Evolutionary conservation across 495 filamentous ascomycete genomes (phyloP).

Genomic region (Penicillium longicatenatum): DNA sequence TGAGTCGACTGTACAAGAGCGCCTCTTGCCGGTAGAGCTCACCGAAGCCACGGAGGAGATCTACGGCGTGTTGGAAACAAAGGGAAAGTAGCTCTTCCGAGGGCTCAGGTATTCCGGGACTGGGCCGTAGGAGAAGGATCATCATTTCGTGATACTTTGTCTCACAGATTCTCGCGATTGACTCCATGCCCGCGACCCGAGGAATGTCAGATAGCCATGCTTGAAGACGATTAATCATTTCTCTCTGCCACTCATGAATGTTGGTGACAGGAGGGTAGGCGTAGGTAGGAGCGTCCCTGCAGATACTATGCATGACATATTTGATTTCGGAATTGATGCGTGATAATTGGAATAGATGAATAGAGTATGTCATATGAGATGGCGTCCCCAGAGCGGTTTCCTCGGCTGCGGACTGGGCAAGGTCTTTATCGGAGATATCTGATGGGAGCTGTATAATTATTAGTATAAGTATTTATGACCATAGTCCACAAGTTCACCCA

Average conservation of each 20-base stretch:
- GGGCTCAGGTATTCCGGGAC: conserved; percentile 44
- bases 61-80: conserved; percentile 42
- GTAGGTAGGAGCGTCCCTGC: conserved; percentile 38
- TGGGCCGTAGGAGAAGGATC: conserved; percentile 45
- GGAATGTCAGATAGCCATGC: conserved; percentile 37
- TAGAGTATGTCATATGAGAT: conserved; percentile 44
- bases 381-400: conserved; percentile 6
- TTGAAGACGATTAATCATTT: conserved; percentile 38
- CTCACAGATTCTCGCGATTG: conserved; percentile 32
- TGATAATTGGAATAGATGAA: conserved; percentile 46
- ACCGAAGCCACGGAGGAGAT: conserved; percentile 35
- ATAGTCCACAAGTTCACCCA: conserved; percentile 17
- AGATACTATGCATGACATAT: conserved; percentile 49
- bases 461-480: background rate
- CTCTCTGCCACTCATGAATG: conserved; percentile 41
- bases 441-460: conserved; percentile 29
- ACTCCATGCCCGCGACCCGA: conserved; percentile 9
- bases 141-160: conserved; percentile 47
- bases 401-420: conserved; percentile 11
- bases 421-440: conserved; percentile 33
- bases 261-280: conserved; percentile 42
- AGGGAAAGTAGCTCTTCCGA: conserved; percentile 32
- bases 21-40: conserved; percentile 37
- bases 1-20: conserved; percentile 42
- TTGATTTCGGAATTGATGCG: conserved; percentile 51